Conservation (phyloP, 371 early-diverging fungal species). For the Gilbertella persicaria region DNA sequence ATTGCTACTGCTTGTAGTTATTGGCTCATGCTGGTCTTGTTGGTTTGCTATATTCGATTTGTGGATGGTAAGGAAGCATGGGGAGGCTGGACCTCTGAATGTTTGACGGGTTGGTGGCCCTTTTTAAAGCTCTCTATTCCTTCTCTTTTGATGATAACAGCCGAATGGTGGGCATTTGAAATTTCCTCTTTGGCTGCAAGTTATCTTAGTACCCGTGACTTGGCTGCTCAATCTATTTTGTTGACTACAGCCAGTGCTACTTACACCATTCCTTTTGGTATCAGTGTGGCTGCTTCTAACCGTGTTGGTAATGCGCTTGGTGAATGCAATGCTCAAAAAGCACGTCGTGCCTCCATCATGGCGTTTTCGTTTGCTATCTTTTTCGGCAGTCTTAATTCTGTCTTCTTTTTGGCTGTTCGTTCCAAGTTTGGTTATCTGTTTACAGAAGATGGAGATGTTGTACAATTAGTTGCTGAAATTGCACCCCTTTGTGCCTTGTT, state of each 20-base stretch:
- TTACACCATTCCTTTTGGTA: conserved; percentile 70
- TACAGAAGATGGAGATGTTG: conserved; percentile 65
- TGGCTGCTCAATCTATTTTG: conserved; percentile 84
- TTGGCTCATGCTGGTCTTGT: conserved; percentile 61
- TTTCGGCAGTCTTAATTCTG: conserved; percentile 33
- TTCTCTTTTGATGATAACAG: conserved; percentile 66
- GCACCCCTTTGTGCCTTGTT: conserved; percentile 77
- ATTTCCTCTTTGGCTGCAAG: conserved; percentile 78
- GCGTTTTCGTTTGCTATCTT: conserved; percentile 46
- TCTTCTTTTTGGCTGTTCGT: conserved; percentile 39
- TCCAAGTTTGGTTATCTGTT: conserved; percentile 63
- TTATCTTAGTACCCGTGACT: conserved; percentile 68
- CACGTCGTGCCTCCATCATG: conserved; percentile 40
- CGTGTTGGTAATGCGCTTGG: conserved; percentile 79
- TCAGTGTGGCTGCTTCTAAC: conserved; percentile 73
- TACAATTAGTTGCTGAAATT: conserved; percentile 62
- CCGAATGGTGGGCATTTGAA: conserved; percentile 76
- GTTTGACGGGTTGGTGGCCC: conserved; percentile 62
- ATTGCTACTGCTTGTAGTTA: conserved; percentile 74
- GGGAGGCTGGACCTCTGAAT: conserved; percentile 79
- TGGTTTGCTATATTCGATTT: conserved; percentile 63
- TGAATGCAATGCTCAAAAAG: conserved; percentile 41
- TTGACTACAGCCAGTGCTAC: conserved; percentile 69
- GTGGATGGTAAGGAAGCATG: conserved; percentile 70
- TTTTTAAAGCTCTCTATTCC: conserved; percentile 72